A percentile compares a stretch with the other conserved stretches of the same genome.
These are phyloP conservation scores for Magnolia kwangsiensis DNA, from an alignment of 164 flowering plant genomes.

Conservation along the genomic window DNA sequence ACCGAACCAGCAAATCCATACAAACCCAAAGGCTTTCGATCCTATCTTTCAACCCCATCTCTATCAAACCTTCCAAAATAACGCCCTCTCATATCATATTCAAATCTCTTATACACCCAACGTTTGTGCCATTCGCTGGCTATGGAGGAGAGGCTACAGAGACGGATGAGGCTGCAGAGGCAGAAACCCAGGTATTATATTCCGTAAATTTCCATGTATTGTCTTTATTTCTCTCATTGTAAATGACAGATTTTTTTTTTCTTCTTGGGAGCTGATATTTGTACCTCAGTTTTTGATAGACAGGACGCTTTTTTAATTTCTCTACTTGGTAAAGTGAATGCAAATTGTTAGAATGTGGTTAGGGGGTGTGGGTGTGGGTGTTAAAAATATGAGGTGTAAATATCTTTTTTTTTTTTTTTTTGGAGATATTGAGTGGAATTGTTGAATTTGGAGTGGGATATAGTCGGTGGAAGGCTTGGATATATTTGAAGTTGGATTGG, in stretches of 20 bases:
- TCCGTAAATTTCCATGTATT: neutral
- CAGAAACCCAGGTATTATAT: conserved; percentile 15
- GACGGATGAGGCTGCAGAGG: conserved; percentile 16
- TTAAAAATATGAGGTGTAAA: no score
- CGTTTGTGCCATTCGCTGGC: conserved; percentile 13
- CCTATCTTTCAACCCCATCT: conserved; percentile 10
- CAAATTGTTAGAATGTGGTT: no score
- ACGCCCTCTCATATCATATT: neutral
- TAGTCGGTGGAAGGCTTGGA: no score
- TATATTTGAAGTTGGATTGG: no score
- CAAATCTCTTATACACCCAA: conserved; percentile 3
- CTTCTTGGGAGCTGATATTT: neutral
- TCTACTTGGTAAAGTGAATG: no score
- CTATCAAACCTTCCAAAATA: neutral
- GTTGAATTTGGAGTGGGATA: no score
- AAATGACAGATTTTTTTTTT: neutral
- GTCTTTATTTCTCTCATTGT: neutral
- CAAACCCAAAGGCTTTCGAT: conserved; percentile 8
- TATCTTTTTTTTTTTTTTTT: no score
- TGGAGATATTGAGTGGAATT: no score
- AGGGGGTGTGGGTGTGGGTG: no score
- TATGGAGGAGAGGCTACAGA: conserved; percentile 18
- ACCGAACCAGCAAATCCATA: neutral
- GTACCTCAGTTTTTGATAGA: neutral
- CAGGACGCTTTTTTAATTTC: neutral